A percentile compares a stretch with the other conserved stretches of the same genome.
These are phyloP conservation scores for Fusarium anguioides DNA, from an alignment of 2,329 filamentous ascomycete genomes.

Conservation along the genomic window DNA sequence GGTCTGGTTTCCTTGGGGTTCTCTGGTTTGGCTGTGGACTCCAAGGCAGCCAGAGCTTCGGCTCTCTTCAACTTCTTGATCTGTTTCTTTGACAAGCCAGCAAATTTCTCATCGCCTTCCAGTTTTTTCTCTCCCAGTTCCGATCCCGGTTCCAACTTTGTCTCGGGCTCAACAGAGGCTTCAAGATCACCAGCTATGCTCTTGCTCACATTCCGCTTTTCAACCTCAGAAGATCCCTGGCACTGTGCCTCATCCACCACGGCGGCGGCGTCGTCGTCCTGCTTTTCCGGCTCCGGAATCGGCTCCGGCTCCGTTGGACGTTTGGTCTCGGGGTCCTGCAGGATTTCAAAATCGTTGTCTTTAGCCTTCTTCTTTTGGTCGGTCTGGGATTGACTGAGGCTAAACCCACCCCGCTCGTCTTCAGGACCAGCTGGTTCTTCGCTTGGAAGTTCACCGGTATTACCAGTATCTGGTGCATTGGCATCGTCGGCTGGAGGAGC, in stretches of 20 bases:
- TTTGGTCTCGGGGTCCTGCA: slow-evolving; percentile 46
- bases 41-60: slow-evolving; percentile 36
- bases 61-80: slow-evolving; percentile 43
- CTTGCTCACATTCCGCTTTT: slow-evolving; percentile 31
- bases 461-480: slow-evolving; percentile 32
- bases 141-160: slow-evolving; percentile 31
- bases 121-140: slow-evolving; percentile 35
- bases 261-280: slow-evolving; percentile 41
- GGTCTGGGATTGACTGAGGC: slow-evolving; percentile 46
- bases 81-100: slow-evolving; percentile 45
- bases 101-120: slow-evolving; percentile 38
- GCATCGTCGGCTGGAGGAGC: slow-evolving; percentile 15
- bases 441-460: slow-evolving; percentile 37
- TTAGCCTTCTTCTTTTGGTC: slow-evolving; percentile 52
- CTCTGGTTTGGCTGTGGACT: slow-evolving; percentile 30
- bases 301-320: slow-evolving; percentile 39
- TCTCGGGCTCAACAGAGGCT: slow-evolving; percentile 30
- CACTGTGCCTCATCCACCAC: slow-evolving; percentile 40
- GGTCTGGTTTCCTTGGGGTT: slow-evolving; percentile 30
- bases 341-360: slow-evolving; percentile 45
- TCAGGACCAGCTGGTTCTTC: slow-evolving; percentile 44
- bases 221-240: slow-evolving; percentile 32
- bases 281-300: slow-evolving; percentile 44
- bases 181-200: slow-evolving; percentile 30
- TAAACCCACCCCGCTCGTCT: slow-evolving; percentile 48